Conservation (phyloP, 2,329 filamentous ascomycete species). For the Sordariomycetes sp. region DNA sequence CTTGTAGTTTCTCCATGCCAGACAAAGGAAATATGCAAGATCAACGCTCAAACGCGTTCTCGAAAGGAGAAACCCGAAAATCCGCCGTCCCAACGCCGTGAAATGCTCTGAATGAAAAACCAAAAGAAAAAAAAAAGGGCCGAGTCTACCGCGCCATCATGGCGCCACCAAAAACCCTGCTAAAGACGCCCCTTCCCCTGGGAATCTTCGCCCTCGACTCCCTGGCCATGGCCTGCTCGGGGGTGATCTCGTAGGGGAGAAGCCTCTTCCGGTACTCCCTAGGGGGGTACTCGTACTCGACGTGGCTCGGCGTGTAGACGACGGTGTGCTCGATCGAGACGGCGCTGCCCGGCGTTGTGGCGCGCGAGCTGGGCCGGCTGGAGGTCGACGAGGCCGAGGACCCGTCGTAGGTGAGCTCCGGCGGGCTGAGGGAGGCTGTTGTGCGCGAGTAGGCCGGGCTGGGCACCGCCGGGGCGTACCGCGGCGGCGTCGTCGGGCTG, state of each 20-base stretch:
- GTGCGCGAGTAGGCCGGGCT: slow-evolving; percentile 26
- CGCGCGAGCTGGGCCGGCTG: slow-evolving; percentile 35
- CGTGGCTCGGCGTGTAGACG: slow-evolving; percentile 21
- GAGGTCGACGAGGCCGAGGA: slow-evolving; percentile 35
- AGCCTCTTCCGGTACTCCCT: slow-evolving; percentile 18
- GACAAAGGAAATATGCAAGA: neutral
- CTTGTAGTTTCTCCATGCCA: neutral
- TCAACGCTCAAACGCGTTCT: neutral
- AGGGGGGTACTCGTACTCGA: slow-evolving; percentile 14
- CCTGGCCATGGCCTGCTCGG: slow-evolving; percentile 38
- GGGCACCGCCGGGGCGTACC: slow-evolving; percentile 7
- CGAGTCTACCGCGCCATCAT: slow-evolving; percentile 23
- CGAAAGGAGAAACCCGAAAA: neutral
- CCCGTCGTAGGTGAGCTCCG: slow-evolving; percentile 30
- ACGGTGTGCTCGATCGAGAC: slow-evolving; percentile 32
- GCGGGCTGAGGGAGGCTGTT: slow-evolving; percentile 28
- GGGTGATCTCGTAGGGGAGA: slow-evolving; percentile 45
- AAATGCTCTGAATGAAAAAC: neutral
- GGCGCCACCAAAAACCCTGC: slow-evolving; percentile 38
- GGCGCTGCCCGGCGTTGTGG: slow-evolving; percentile 40
- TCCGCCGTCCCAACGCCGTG: neutral
- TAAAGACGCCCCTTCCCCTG: slow-evolving; percentile 37
- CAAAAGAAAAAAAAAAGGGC: neutral
- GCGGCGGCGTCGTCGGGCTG: neutral
- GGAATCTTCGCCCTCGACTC: slow-evolving; percentile 39